Evolutionary conservation across 2,329 filamentous ascomycete genomes (phyloP).

Genomic region (Neoscytalidium dimidiatum): DNA sequence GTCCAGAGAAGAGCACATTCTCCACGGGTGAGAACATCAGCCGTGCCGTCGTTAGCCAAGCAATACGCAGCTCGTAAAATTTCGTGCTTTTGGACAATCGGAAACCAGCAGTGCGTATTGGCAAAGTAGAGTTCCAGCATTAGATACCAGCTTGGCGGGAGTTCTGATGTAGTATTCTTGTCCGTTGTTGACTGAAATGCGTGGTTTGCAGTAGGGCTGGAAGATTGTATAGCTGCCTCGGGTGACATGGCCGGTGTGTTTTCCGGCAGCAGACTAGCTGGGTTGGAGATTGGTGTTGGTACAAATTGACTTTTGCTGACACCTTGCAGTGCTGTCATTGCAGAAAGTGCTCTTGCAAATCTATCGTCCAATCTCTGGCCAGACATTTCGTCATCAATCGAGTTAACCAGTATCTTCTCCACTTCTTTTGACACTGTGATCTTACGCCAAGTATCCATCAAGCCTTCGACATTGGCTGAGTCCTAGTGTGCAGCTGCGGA

Average conservation of each 20-base stretch:
- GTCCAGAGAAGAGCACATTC: neutral
- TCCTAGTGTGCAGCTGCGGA: neutral
- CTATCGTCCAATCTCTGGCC: neutral
- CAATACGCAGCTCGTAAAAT: neutral
- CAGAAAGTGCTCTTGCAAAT: neutral
- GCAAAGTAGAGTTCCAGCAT: neutral
- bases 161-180: neutral
- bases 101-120: neutral
- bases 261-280: neutral
- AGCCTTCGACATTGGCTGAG: neutral
- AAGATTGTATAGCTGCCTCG: too few relatives aligned
- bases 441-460: neutral
- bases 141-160: neutral
- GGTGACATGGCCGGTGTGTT: neutral
- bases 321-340: neutral
- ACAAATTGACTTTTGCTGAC: too few relatives aligned
- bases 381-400: neutral
- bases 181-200: neutral
- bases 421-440: neutral
- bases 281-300: neutral
- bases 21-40: neutral
- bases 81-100: neutral
- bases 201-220: too few relatives aligned
- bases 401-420: neutral
- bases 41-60: neutral